Conservation (phyloP, 116 monocot genomes). For the Phalaenopsis hybrid region DNA sequence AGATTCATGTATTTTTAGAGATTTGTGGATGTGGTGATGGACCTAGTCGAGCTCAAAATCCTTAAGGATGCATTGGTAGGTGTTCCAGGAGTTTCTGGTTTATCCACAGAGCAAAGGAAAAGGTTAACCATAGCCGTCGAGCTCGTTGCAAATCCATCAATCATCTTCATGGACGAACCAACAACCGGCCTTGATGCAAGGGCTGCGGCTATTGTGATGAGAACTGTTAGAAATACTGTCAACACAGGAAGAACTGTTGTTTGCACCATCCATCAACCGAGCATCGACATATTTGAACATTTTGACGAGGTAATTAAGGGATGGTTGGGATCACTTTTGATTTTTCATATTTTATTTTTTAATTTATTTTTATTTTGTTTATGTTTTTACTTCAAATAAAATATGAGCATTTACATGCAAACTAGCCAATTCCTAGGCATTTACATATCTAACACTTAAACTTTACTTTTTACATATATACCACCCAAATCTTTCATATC, state of each 20-base stretch:
- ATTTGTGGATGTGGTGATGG: slow-evolving; percentile 56
- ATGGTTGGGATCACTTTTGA: too few relatives aligned
- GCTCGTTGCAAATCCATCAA: slow-evolving; percentile 58
- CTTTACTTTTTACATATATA: too few relatives aligned
- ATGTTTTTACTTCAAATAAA: too few relatives aligned
- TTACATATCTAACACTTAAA: too few relatives aligned
- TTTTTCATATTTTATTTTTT: too few relatives aligned
- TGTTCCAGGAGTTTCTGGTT: slow-evolving; percentile 42
- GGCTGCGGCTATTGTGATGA: slow-evolving; percentile 56
- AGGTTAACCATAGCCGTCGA: slow-evolving; percentile 56
- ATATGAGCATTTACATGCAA: too few relatives aligned
- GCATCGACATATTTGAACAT: slow-evolving; percentile 60
- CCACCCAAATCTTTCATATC: too few relatives aligned
- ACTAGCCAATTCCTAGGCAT: too few relatives aligned
- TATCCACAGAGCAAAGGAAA: slow-evolving; percentile 59
- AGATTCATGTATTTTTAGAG: slow-evolving; percentile 14
- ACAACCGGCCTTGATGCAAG: slow-evolving; percentile 55
- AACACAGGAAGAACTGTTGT: slow-evolving; percentile 33
- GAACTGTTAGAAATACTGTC: slow-evolving; percentile 29
- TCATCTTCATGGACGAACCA: slow-evolving; percentile 62
- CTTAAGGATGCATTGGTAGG: slow-evolving; percentile 47
- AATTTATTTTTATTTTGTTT: too few relatives aligned
- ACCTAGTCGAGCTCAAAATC: slow-evolving; percentile 42
- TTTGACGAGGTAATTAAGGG: slow-evolving; percentile 59
- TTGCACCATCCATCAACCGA: slow-evolving; percentile 60